These are phyloP conservation scores for Cetradonia linearis DNA, from an alignment of 495 filamentous ascomycete genomes.

Conservation along the genomic window DNA sequence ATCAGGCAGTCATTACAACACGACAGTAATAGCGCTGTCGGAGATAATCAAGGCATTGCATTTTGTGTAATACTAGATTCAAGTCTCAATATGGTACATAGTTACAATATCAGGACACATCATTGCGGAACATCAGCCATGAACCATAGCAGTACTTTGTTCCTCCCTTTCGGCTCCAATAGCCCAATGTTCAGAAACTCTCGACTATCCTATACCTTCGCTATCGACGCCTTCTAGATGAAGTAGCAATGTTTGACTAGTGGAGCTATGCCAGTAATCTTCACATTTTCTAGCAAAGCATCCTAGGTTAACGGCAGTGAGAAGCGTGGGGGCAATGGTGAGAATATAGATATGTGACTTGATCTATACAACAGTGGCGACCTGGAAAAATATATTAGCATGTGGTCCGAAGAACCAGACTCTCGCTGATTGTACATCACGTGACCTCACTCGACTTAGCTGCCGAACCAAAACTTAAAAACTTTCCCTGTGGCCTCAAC, in stretches of 20 bases:
- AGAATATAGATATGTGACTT: not conserved
- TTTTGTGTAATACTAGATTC: not conserved
- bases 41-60: not conserved
- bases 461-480: conserved; percentile 10
- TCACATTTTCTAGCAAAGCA: not conserved
- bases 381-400: not conserved
- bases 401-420: not conserved
- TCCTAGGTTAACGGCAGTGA: not conserved
- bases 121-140: not conserved
- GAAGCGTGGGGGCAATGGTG: not conserved
- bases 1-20: conserved; percentile 9
- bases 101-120: not conserved
- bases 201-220: not conserved
- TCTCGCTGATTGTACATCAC: conserved; percentile 1
- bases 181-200: too few relatives aligned
- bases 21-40: conserved; percentile 10
- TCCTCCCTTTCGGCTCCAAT: not conserved
- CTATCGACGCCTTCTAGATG: not conserved
- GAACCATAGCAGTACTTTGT: not conserved
- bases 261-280: not conserved
- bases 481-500: conserved; percentile 18
- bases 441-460: conserved; percentile 5
- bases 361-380: not conserved
- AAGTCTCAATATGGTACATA: not conserved
- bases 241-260: not conserved